A percentile compares a stretch with the other conserved stretches of the same genome.
phyloP scores from a whole-genome alignment of 768 basidiomycete species.

The Hemileccinum impolitum region DNA sequence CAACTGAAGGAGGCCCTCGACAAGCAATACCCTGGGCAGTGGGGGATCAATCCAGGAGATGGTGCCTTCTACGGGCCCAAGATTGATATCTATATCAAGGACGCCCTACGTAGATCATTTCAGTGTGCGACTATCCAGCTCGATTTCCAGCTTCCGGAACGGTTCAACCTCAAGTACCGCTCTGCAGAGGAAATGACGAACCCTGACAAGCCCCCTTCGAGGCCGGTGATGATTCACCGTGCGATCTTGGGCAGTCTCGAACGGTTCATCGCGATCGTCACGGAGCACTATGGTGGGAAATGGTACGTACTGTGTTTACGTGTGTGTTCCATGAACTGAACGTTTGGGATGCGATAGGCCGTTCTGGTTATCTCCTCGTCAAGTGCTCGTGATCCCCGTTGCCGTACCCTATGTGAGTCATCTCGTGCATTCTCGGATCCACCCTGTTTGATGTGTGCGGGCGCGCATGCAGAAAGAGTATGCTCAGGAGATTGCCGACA shows the following conservation, averaged over 20 bases:
- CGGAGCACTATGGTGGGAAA: conserved; percentile 96
- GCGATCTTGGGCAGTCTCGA: conserved; percentile 94
- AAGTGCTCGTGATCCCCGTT: conserved; percentile 92
- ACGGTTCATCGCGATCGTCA: conserved; percentile 94
- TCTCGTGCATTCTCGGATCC: background rate
- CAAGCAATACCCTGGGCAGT: conserved; percentile 80
- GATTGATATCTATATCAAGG: conserved; percentile 95
- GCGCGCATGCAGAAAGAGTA: conserved; percentile 69
- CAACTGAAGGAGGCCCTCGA: conserved; percentile 85
- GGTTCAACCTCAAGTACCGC: conserved; percentile 93
- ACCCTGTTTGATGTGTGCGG: background rate
- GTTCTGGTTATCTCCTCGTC: conserved; percentile 97
- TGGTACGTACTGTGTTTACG: conserved; percentile 53
- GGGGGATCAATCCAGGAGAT: conserved; percentile 93
- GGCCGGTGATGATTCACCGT: conserved; percentile 98
- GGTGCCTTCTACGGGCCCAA: conserved; percentile 99
- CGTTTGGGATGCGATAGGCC: conserved; percentile 53
- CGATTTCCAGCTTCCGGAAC: conserved; percentile 96
- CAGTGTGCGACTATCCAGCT: conserved; percentile 99
- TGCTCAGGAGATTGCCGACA: conserved; percentile 74
- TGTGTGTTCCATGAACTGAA: background rate
- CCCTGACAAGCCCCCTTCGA: conserved; percentile 50
- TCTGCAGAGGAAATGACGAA: conserved; percentile 59
- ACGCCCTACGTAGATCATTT: conserved; percentile 89
- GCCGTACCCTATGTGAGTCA: conserved; percentile 79